A percentile compares a stretch with the other conserved stretches of the same genome.
Conservation (phyloP, 1,284 basidiomycete genomes). For the Athelia sp. region DNA sequence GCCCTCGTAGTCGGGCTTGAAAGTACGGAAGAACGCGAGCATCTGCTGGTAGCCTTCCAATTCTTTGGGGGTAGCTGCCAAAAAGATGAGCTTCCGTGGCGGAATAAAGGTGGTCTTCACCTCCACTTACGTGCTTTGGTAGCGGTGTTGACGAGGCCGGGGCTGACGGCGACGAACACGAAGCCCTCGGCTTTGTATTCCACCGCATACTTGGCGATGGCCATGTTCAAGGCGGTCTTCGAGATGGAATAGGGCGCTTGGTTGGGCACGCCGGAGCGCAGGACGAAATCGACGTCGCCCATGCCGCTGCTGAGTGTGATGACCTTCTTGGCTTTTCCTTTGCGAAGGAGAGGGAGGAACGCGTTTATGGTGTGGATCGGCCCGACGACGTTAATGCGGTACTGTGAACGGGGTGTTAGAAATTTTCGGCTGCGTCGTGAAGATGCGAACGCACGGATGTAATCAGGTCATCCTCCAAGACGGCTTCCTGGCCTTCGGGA, state of each 20-base stretch:
- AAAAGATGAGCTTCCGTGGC: background rate
- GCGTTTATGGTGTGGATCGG: slow-evolving; percentile 29
- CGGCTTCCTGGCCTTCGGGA: slow-evolving; percentile 2
- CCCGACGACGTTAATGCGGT: slow-evolving; percentile 33
- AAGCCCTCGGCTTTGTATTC: slow-evolving; percentile 30
- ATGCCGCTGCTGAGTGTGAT: slow-evolving; percentile 25
- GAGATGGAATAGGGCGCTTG: slow-evolving; percentile 26
- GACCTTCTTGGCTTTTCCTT: slow-evolving; percentile 30
- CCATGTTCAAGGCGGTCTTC: slow-evolving; percentile 35
- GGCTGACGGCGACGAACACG: slow-evolving; percentile 29
- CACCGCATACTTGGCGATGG: slow-evolving; percentile 30
- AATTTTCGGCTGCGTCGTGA: background rate
- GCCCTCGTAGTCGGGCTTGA: slow-evolving; percentile 23
- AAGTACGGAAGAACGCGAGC: slow-evolving; percentile 13
- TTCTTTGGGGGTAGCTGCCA: slow-evolving; percentile 17
- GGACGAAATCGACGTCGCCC: slow-evolving; percentile 23
- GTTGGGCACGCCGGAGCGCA: slow-evolving; percentile 8
- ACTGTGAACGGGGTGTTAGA: slow-evolving; percentile 7
- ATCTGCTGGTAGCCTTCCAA: slow-evolving; percentile 12
- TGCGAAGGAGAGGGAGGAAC: slow-evolving; percentile 34
- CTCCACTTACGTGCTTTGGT: background rate
- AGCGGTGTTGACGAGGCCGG: slow-evolving; percentile 31
- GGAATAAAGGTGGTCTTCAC: too few species aligned
- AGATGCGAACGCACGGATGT: slow-evolving; percentile 11
- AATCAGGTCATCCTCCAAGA: slow-evolving; percentile 18